Percentiles rank a stretch among this genome's conserved stretches.
phyloP scores from a whole-genome alignment of 1,284 basidiomycete species.

The Ustilago loliicola region DNA sequence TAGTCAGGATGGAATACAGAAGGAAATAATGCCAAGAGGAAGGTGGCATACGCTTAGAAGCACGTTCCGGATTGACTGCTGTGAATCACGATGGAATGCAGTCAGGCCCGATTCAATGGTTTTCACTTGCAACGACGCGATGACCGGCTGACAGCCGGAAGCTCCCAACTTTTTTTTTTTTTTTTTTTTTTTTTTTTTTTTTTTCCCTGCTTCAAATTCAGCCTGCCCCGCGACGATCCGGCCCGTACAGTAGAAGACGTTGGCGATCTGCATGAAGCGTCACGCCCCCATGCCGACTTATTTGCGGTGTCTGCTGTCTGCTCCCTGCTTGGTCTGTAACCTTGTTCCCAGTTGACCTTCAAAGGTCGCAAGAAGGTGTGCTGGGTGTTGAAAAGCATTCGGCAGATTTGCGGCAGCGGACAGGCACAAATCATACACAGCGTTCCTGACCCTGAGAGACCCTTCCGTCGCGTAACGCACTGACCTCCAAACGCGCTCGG shows the following conservation, averaged over 20 bases:
- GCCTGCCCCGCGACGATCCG: no score
- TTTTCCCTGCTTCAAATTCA: background rate
- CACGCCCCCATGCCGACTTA: background rate
- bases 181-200: background rate
- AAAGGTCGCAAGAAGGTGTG: background rate
- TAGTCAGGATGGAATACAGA: no score
- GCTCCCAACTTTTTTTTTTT: background rate
- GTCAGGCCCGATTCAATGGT: background rate
- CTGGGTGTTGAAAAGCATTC: background rate
- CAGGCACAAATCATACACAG: background rate
- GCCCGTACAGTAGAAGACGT: background rate
- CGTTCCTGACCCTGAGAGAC: background rate
- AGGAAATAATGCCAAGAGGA: no score
- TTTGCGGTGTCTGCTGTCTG: background rate
- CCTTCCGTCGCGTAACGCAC: conserved; percentile 17
- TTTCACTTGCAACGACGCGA: conserved; percentile 1
- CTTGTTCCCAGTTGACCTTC: no score
- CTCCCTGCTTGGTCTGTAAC: background rate
- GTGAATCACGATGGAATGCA: background rate
- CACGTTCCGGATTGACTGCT: no score
- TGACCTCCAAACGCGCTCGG: conserved; percentile 9
- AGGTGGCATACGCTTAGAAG: no score
- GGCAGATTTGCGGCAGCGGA: background rate
- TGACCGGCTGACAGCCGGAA: background rate
- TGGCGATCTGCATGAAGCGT: conserved; percentile 3